These are phyloP conservation scores for Purpureocillium takamizusanense DNA, from an alignment of 2,329 filamentous ascomycete genomes.

Conservation along the genomic window DNA sequence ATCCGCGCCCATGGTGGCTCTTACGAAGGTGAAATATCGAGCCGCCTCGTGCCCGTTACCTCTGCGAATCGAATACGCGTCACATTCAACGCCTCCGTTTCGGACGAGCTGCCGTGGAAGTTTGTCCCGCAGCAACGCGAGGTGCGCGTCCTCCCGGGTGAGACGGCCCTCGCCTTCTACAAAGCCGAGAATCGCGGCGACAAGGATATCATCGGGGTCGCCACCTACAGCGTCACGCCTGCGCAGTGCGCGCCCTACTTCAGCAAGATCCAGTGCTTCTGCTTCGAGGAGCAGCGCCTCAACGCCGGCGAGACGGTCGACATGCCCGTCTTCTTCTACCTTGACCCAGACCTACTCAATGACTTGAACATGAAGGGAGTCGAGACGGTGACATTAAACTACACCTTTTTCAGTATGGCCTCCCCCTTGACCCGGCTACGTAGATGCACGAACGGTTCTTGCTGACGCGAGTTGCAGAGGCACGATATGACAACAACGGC, in stretches of 20 bases:
- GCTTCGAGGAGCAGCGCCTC: constrained; percentile 92
- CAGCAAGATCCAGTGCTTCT: constrained; percentile 99
- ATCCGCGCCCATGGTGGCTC: constrained; percentile 62
- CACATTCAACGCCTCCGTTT: constrained; percentile 92
- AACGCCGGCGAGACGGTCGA: constrained; percentile 95
- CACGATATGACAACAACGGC: constrained; percentile 37
- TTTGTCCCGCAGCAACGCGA: constrained; percentile 95
- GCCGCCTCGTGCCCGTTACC: constrained; percentile 71
- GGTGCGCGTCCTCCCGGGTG: constrained; percentile 87
- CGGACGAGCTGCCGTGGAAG: constrained; percentile 93
- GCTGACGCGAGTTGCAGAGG: constrained; percentile 30
- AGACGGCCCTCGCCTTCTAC: constrained; percentile 96
- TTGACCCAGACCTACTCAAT: constrained; percentile 88
- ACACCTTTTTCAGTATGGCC: constrained; percentile 93
- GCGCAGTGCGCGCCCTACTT: constrained; percentile 96
- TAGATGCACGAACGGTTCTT: constrained; percentile 1
- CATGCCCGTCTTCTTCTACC: constrained; percentile 99
- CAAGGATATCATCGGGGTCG: constrained; percentile 93
- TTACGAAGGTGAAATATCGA: constrained; percentile 56
- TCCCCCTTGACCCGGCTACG: background rate
- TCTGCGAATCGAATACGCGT: constrained; percentile 80
- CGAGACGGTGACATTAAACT: constrained; percentile 90
- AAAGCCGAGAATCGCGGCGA: constrained; percentile 88
- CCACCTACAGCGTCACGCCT: constrained; percentile 94
- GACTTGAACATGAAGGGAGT: constrained; percentile 90